A percentile compares a stretch with the other conserved stretches of the same genome.
Conservation (phyloP, 257 asterid species). For the Solanum okadae region DNA sequence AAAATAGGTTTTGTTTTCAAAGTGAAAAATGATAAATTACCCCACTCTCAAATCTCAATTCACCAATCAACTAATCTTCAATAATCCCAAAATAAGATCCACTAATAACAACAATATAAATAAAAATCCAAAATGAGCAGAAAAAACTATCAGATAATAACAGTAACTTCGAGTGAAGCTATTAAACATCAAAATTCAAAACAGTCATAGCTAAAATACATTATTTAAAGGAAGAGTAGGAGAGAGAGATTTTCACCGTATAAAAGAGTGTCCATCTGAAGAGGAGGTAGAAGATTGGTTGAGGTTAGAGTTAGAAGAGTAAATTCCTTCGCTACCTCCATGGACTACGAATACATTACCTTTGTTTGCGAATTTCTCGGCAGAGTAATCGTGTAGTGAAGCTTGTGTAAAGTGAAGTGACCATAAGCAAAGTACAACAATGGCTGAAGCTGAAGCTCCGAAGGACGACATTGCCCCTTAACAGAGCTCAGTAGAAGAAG, state of each 20-base stretch:
- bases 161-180: neutral
- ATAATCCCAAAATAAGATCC: neutral
- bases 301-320: constrained; percentile 52
- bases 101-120: neutral
- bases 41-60: neutral
- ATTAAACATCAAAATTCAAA: neutral
- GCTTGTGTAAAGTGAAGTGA: constrained; percentile 31
- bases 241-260: constrained; percentile 34
- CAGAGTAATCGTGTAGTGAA: constrained; percentile 71
- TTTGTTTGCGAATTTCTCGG: constrained; percentile 40
- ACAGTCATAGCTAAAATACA: neutral
- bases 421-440: neutral
- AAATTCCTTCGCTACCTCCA: constrained; percentile 93
- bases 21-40: neutral
- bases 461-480: neutral
- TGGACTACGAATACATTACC: constrained; percentile 88
- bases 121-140: neutral
- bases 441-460: neutral
- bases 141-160: neutral
- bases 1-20: neutral
- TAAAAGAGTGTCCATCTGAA: constrained; percentile 55
- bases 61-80: neutral
- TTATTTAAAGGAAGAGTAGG: neutral
- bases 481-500: neutral
- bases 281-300: constrained; percentile 35